These are phyloP conservation scores for Aspergillus cavernicola DNA, from an alignment of 495 filamentous ascomycete genomes.

Conservation along the genomic window DNA sequence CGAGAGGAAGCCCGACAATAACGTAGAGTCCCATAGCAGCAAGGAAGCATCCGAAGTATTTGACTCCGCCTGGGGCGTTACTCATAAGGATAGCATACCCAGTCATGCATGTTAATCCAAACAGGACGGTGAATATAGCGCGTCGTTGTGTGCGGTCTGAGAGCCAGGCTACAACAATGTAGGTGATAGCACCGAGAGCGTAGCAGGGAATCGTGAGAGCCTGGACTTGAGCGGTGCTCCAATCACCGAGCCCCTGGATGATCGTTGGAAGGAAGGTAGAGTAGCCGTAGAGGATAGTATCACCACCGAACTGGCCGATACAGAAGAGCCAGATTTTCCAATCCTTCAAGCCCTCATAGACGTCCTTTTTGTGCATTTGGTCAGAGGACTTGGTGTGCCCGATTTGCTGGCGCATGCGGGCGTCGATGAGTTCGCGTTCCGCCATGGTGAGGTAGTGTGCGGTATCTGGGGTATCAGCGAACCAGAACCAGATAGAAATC, in stretches of 20 bases:
- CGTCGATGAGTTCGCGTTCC: slow-evolving; percentile 45
- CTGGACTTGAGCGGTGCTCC: slow-evolving; percentile 40
- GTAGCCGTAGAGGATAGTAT: slow-evolving; percentile 57
- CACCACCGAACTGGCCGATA: slow-evolving; percentile 47
- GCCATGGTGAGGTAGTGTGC: slow-evolving; percentile 50
- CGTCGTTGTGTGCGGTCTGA: slow-evolving; percentile 26
- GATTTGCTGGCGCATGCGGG: slow-evolving; percentile 18
- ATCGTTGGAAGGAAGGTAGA: slow-evolving; percentile 58
- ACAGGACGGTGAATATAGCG: slow-evolving; percentile 27
- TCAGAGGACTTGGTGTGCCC: slow-evolving; percentile 25
- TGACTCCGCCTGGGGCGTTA: slow-evolving; percentile 35
- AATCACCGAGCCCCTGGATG: slow-evolving; percentile 48
- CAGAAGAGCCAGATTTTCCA: slow-evolving; percentile 39
- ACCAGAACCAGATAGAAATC: slow-evolving; percentile 49
- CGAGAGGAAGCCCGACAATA: slow-evolving; percentile 24
- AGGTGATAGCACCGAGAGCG: slow-evolving; percentile 39
- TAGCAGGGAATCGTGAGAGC: slow-evolving; percentile 46
- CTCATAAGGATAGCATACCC: slow-evolving; percentile 23
- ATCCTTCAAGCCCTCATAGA: slow-evolving; percentile 39
- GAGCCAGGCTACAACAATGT: slow-evolving; percentile 37
- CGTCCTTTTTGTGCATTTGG: slow-evolving; percentile 50
- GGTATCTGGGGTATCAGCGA: slow-evolving; percentile 53
- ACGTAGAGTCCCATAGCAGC: slow-evolving; percentile 35
- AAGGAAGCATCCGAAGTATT: slow-evolving; percentile 56
- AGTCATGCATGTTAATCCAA: neutral